Percentiles rank a stretch among this genome's conserved stretches.
These are phyloP conservation scores for Calvatia gigantea DNA, from an alignment of 768 basidiomycete genomes.

Conservation along the genomic window DNA sequence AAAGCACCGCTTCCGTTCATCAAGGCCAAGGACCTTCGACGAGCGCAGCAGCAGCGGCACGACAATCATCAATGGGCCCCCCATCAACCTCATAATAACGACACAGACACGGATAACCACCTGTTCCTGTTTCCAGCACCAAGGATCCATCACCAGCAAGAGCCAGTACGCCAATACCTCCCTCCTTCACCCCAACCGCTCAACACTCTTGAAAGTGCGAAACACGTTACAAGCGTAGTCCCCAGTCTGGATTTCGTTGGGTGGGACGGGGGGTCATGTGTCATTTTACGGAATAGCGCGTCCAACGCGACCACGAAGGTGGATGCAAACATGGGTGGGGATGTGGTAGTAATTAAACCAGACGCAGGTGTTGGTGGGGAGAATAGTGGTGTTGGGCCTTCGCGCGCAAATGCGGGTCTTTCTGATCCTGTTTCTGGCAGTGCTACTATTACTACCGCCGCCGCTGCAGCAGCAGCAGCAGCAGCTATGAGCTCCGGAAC, in stretches of 20 bases:
- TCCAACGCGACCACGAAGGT: neutral
- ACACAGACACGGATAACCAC: neutral
- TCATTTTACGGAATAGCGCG: conserved; percentile 42
- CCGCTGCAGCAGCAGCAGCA: too few species aligned
- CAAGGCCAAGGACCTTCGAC: too few species aligned
- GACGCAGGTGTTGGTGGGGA: neutral
- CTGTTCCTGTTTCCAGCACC: neutral
- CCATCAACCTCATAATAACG: neutral
- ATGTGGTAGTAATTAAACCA: neutral
- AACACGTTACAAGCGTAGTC: conserved; percentile 42
- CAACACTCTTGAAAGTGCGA: conserved; percentile 33
- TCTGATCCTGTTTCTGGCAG: neutral
- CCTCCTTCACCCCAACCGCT: neutral
- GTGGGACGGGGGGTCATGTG: conserved; percentile 74
- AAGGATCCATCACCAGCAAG: neutral
- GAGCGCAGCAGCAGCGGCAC: too few species aligned
- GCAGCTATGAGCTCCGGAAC: neutral
- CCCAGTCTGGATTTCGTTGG: conserved; percentile 62
- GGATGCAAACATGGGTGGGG: neutral
- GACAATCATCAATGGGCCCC: neutral
- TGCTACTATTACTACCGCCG: neutral
- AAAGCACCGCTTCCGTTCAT: too few species aligned
- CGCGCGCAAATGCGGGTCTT: neutral
- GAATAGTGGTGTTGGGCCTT: neutral
- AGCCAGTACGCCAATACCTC: neutral